Conservation (phyloP, 2,329 filamentous ascomycete genomes). For the Neofusicoccum laricinum region DNA sequence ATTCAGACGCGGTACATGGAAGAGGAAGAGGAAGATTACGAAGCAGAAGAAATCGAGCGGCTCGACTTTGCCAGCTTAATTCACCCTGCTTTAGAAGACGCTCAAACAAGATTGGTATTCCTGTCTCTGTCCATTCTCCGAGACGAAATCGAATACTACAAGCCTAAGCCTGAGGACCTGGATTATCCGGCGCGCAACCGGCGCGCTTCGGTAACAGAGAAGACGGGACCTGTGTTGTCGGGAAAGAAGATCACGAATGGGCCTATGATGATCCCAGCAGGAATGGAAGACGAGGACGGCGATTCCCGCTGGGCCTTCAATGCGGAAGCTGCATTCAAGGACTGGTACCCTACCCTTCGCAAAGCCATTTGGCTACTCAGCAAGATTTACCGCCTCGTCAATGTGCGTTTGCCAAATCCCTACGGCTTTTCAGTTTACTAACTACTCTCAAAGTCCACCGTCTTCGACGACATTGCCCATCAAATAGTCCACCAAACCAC, state of each 20-base stretch:
- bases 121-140: conserved; percentile 61
- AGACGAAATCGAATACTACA: conserved; percentile 65
- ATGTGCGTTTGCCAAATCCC: conserved; percentile 43
- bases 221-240: conserved; percentile 48
- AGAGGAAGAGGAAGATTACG: conserved; percentile 51
- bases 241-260: conserved; percentile 49
- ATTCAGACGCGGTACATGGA: conserved; percentile 65
- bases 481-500: conserved; percentile 90
- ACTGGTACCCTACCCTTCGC: conserved; percentile 65
- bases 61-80: conserved; percentile 63
- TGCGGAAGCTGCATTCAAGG: conserved; percentile 55
- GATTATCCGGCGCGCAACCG: conserved; percentile 59
- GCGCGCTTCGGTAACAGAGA: conserved; percentile 40
- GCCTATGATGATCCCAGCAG: conserved; percentile 30
- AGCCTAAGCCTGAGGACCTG: conserved; percentile 62
- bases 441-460: conserved; percentile 51
- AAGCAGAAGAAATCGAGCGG: conserved; percentile 47
- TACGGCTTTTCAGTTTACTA: conserved; percentile 18
- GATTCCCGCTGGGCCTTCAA: conserved; percentile 54
- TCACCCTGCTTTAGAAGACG: conserved; percentile 64
- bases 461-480: conserved; percentile 71
- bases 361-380: conserved; percentile 68
- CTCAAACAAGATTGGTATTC: conserved; percentile 65
- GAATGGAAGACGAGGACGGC: conserved; percentile 48
- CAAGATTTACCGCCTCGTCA: conserved; percentile 67